Base-by-base conservation (phyloP, 345 rosid genomes). In the thale cress (Arabidopsis thaliana) region DNA sequence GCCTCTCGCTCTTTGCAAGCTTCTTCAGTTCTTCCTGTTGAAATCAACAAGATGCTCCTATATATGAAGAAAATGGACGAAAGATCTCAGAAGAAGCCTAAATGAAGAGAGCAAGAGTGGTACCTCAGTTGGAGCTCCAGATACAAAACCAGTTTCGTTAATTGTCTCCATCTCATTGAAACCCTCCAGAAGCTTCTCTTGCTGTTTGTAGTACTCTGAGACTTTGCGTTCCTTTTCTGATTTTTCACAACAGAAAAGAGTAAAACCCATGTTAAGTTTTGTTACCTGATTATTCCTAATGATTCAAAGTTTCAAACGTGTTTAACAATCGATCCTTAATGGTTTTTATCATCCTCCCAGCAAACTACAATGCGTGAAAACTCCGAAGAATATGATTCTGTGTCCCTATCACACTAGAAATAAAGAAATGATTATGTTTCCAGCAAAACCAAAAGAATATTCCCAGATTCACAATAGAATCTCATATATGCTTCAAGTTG, bases 81-180 rank as follows among this genome's bases (percentile, higher is more conserved):
- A 28, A 28, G 16, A 46, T 12, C 14, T 34, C 56, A 42, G 13
- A n/a, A 20, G 34, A 38, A n/a, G 40, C 38, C n/a, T 33, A 11
- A 55, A 25, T 25, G 1, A 28, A 22, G 61, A 57, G 55, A 42
- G 57, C 16, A 25, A 45, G 46, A 12, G 38, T 13, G 57, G 16
- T 52, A 91, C 97, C 93, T 89, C 93, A 1, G 93, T 84, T 23
- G 84, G 87, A 48, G 67, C 77, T 76, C 71, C 86, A 49, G 90
- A 83, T 59, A 82, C 80, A 57, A 71, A 66, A 20, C 86, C 93
- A 5, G 80, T 78, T 45, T 88, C 87, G 23, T 78, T 77, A 67
- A 92, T 82, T 44, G 91, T 73, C 59, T 89, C 87, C 97, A 92
- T 88, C 79, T 88, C 97, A 77, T 82, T 84, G 67, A 80, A 92